Evolutionary conservation across 2,329 filamentous ascomycete species (phyloP), one percentile per base, ranked within the genome.

Genomic region (Fusarium albidum): DNA sequence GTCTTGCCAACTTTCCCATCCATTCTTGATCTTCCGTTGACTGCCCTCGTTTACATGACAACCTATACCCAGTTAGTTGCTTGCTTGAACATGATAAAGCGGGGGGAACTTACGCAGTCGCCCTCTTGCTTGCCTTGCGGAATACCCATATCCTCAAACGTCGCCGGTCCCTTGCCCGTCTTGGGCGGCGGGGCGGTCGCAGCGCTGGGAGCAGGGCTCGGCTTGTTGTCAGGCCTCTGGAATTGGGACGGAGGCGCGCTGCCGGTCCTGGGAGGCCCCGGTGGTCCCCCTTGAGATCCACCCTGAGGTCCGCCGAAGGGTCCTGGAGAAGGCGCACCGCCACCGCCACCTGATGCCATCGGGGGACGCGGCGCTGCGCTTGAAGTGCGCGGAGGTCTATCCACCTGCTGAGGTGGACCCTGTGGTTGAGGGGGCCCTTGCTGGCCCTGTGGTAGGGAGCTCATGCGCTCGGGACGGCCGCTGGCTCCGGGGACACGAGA

Each of bases 61-160:
- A 70, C 57, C 68, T 69, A 25, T 14, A 11, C 3, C 38, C 21
- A 3, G 18, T 60, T 49, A 59, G 53, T 48, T 15, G 10, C 12
- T 25, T 43, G 34, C 12, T 14, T 29, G 6, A 18, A 13, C 26
- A 8, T 4, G 9, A 35, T n/a, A 26, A 21, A 12, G 26, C 29
- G 25, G 10, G 14, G 27, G 39, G 54, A 15, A 82, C 83, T 82
- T 85, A 97, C 93, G 79, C 94, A 99, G 75, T 98, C 93, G 63
- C 85, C 84, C n/a, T 96, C 91, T 57, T 88, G 83, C 74, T 95
- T 93, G 40, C 82, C 87, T 67, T 87, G 83, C 7, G 92, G 91
- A 65, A 99, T 94, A 32, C 95, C 95, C 95, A 99, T 99, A 71
- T 96, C 93, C 71, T 97, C 94, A 72, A 99, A 99, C 0, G 95